A percentile compares a stretch with the other conserved stretches of the same genome.
phyloP scores from a whole-genome alignment of 345 rosid species.

The Nephelium lappaceum region DNA sequence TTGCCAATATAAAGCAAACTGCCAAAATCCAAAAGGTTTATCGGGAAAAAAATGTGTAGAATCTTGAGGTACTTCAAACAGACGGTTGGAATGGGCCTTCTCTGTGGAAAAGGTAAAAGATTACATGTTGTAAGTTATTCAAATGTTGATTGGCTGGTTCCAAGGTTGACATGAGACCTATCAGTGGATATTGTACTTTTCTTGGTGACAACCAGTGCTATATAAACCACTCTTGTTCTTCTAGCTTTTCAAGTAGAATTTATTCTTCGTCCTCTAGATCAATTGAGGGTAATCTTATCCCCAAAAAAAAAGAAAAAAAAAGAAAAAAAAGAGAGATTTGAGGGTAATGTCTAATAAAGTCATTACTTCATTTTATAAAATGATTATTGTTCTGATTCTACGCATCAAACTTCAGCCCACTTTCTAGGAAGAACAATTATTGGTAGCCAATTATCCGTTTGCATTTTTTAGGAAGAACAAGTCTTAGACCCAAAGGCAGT shows the following conservation, averaged over 20 bases:
- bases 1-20: background rate
- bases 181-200: background rate
- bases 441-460: background rate
- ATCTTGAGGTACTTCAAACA: background rate
- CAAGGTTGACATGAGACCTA: background rate
- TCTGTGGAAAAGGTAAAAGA: background rate
- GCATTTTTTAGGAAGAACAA: background rate
- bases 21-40: background rate
- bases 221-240: no score
- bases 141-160: background rate
- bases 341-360: background rate
- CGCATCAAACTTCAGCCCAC: background rate
- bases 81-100: background rate
- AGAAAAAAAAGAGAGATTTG: no score
- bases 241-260: background rate
- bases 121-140: background rate
- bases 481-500: background rate
- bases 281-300: background rate
- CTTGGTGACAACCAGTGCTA: background rate
- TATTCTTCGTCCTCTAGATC: background rate
- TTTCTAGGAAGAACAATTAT: no score
- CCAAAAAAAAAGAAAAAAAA: no score
- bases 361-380: background rate
- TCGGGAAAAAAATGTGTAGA: background rate
- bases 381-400: background rate